phyloP scores from a whole-genome alignment of 805 yeast genomes.

The Myxozyma neotropica region DNA sequence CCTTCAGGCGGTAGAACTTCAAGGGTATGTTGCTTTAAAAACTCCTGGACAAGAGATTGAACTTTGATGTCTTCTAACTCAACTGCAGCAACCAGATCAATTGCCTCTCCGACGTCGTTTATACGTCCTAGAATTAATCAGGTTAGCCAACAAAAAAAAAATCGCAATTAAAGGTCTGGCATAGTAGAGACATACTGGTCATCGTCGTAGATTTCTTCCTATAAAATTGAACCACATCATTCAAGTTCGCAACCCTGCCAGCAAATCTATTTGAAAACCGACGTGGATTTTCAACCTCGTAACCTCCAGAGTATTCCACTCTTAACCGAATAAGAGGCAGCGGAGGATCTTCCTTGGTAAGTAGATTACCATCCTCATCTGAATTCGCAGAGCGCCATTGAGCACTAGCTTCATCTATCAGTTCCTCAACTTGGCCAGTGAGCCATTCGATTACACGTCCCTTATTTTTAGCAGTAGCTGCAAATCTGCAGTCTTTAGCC shows the following conservation, averaged over 20 bases:
- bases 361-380: slow-evolving; percentile 37
- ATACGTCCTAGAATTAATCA: slow-evolving; percentile 1
- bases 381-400: slow-evolving; percentile 48
- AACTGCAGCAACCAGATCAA: slow-evolving; percentile 34
- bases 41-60: slow-evolving; percentile 63
- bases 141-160: neutral
- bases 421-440: slow-evolving; percentile 61
- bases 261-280: slow-evolving; percentile 88
- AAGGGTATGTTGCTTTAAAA: slow-evolving; percentile 63
- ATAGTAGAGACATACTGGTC: slow-evolving; percentile 9
- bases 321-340: slow-evolving; percentile 79
- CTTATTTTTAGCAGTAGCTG: slow-evolving; percentile 63
- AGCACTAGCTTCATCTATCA: slow-evolving; percentile 61
- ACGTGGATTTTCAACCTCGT: slow-evolving; percentile 86
- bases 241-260: slow-evolving; percentile 87
- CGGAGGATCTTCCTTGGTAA: slow-evolving; percentile 53
- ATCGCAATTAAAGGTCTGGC: slow-evolving; percentile 6
- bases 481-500: slow-evolving; percentile 53
- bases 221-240: slow-evolving; percentile 76
- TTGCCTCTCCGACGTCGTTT: slow-evolving; percentile 16
- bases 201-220: slow-evolving; percentile 49
- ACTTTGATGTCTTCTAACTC: slow-evolving; percentile 53
- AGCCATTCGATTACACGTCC: slow-evolving; percentile 64
- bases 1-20: slow-evolving; percentile 75
- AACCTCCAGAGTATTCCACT: slow-evolving; percentile 86